Evolutionary conservation across 2,329 filamentous ascomycete genomes (phyloP), one percentile per base, ranked within the genome.

Genomic region (Aspergillus caelatus): DNA sequence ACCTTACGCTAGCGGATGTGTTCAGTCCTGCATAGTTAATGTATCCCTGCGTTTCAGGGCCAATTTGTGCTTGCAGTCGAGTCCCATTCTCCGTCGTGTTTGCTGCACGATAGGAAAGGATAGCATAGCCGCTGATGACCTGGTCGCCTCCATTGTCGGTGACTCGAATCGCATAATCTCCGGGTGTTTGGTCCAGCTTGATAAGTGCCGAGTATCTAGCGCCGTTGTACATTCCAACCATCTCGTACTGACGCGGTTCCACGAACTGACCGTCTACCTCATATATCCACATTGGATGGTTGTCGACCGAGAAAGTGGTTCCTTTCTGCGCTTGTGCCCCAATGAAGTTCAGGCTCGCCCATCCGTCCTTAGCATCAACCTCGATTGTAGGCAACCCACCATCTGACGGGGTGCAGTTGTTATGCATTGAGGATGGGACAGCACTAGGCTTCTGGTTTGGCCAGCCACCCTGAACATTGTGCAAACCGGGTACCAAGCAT

Each of bases 191-290:
- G 23, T 55, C 12, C 21, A 55, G n/a, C 34, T 55, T 55, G 14
- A 55, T 4, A 6, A 55, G n/a, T 28, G n/a, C 52, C 21, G 52
- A 55, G 32, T 55, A 55, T 11, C 52, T 39, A 9, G 52, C 52
- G 6, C 52, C 52, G 23, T 55, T 55, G 52, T 55, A 55, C 52
- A 55, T 55, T n/a, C 52, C 52, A 19, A 55, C 52, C 52, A 55
- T 55, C 52, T 55, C 52, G 14, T 36, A 55, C 14, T 39, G 52
- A 8, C 52, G n/a, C 2, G 52, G 52, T 10, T 55, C 52, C 11
- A 55, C 52, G 6, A 55, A 55, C 32, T 55, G 52, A 14, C 52
- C 52, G 30, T 55, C 52, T 9, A 55, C 52, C 34, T 55, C 52
- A n/a, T 55, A 55, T 16, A 55, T 26, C 52, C 52, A 55, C 52